These are phyloP conservation scores for Babesia bigemina DNA, from an alignment of 169 alveolate species.

Conservation along the genomic window DNA sequence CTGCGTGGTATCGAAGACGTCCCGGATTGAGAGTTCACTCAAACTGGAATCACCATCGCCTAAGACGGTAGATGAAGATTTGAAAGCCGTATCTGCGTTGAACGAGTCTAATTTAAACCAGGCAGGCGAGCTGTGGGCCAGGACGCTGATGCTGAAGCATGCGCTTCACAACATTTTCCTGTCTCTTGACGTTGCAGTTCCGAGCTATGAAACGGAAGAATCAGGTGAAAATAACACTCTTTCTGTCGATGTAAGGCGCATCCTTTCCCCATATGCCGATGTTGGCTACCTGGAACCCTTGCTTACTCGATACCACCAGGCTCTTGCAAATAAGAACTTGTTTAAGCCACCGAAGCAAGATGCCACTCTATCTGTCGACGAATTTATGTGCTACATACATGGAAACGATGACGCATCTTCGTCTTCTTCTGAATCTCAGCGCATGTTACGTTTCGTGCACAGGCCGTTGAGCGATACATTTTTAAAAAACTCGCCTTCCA, in stretches of 20 bases:
- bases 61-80: not conserved
- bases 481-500: not conserved
- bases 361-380: constrained; percentile 1
- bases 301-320: constrained; percentile 14
- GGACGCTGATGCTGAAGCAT: constrained; percentile 30
- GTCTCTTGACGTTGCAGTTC: constrained; percentile 4
- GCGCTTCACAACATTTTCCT: constrained; percentile 11
- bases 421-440: not conserved
- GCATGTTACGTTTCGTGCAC: constrained; percentile 2
- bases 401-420: not conserved
- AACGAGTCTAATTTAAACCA: not conserved
- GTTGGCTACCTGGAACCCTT: not conserved
- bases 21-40: not conserved
- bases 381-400: not conserved
- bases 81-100: not conserved
- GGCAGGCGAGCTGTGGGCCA: constrained; percentile 8
- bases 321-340: not conserved
- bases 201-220: too few species aligned
- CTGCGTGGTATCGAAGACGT: not conserved
- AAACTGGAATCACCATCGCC: not conserved
- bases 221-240: not conserved
- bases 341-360: constrained; percentile 1
- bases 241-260: not conserved
- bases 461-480: constrained; percentile 19
- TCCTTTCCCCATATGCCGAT: not conserved